Base-by-base conservation (phyloP, 805 yeast genomes). In the Scheffersomyces ergatensis region DNA sequence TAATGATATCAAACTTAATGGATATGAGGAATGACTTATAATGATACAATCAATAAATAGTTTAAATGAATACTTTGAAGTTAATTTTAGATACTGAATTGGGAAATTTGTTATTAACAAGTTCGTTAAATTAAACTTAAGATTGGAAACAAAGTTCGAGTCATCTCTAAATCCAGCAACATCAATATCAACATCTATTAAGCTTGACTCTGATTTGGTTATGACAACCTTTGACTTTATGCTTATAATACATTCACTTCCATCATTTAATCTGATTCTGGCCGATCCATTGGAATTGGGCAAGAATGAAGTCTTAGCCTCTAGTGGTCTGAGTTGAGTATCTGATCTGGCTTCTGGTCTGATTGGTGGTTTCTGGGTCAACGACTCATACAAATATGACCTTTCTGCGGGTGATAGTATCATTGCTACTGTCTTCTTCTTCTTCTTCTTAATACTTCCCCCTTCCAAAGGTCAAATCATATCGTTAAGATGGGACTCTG, bases 261-360 rank as follows among this genome's bases (percentile, higher is more conserved):
- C 98, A 61, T 92, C 98, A 36, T 85, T 76, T 25, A 89, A 76
- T 48, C 89, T 76, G 15, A 92, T 78, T 65, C 96, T 76, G 0
- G 97, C 85, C 2, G 97, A 89, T 12, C 99, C 99, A 63, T 92
- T 88, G 3, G 97, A 85, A 38, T 83, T 78, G 0, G 96, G 93
- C 44, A 93, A 70, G 52, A 92, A 85, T 37, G 83, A 83, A 6
- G 87, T 80, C 12, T 80, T 80, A 3, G 95, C 86, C 55, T 89
- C 95, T 35, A 93, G 63, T 0, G 97, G 96, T 49, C 97, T 75
- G 55, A 86, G 85, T 60, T 89, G 97, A 43, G 74, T 68, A 12
- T 70, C 70, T 6, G 71, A 65, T 53, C 99, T 76, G 1, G 96
- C 86, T 60, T 93, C 99, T 2, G 97, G 95, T 45, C 99, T 77